Evolutionary conservation across 805 yeast species (phyloP), one percentile per base, ranked within the genome.

Genomic region (Metschnikowia peoriensis): DNA sequence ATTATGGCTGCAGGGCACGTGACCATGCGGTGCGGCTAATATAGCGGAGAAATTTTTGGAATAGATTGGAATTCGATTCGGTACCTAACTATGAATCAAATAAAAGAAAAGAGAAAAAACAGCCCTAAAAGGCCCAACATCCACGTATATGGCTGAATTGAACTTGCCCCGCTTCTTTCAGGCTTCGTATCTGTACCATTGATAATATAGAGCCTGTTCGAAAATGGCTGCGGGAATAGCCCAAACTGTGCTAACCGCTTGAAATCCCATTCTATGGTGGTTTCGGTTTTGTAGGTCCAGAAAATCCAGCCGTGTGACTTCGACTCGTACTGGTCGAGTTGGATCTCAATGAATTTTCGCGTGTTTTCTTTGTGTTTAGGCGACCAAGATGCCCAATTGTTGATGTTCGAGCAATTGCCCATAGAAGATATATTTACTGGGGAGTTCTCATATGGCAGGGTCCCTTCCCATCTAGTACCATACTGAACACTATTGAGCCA

Each of bases 201-300:
- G 6, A 47, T 47, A 34, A 70, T 65, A 48, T 71, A 73, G n/a
- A 47, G 16, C n/a, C 61, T 38, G 34, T 56, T 52, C 2, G 60
- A 46, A 27, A 86, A 72, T 1, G 91, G 90, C 41, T 74, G 78
- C 1, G 92, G 92, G 68, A 86, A 81, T 45, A 86, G 63, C 4
- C 72, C 81, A 35, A 72, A 62, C 16, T 75, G 66, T 8, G 80
- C 76, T 59, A 86, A 72, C 48, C 76, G 69, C 50, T 71, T 62
- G 61, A 83, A 79, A 62, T 85, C 89, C 89, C 90, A 85, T 63
- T 84, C 89, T 17, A 81, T 70, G 1, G 88, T 80, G 50, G 69
- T 64, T 61, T 86, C 91, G 0, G 89, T 84, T 63, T 84, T 85
- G 71, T 77, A 85, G 59, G 83, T 82, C 91, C 90, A 86, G 61